Percentiles rank a stretch among this genome's conserved stretches.
phyloP scores from a whole-genome alignment of 352 stramenopile species.

The Pythium guiyangense region DNA sequence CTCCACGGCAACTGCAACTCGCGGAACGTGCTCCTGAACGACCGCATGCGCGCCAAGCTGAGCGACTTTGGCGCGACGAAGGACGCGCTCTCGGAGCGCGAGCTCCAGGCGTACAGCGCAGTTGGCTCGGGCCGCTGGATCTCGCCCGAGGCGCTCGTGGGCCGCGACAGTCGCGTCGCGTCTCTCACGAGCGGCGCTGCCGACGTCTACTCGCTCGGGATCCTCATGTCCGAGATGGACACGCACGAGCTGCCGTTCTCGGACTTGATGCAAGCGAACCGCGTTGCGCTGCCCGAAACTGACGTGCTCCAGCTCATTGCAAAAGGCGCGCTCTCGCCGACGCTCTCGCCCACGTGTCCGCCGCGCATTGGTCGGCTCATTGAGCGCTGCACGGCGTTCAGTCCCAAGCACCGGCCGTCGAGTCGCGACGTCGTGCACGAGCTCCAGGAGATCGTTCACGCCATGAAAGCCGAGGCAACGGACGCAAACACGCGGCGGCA shows the following conservation, averaged over 20 bases:
- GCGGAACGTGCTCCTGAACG: slow-evolving; percentile 21
- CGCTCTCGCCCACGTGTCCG: slow-evolving; percentile 43
- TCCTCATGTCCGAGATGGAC: slow-evolving; percentile 68
- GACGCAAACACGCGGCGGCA: not conserved
- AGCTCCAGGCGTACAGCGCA: slow-evolving; percentile 57
- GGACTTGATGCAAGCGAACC: slow-evolving; percentile 68
- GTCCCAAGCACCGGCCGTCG: slow-evolving; percentile 25
- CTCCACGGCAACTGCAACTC: slow-evolving; percentile 18
- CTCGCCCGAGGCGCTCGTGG: slow-evolving; percentile 58
- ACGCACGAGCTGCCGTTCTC: slow-evolving; percentile 70
- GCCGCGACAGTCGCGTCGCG: slow-evolving; percentile 42
- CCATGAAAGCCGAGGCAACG: slow-evolving; percentile 6
- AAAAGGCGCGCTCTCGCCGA: slow-evolving; percentile 48
- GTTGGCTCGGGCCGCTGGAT: slow-evolving; percentile 71
- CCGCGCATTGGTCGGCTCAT: slow-evolving; percentile 45
- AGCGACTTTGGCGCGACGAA: slow-evolving; percentile 31
- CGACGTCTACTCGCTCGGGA: slow-evolving; percentile 68
- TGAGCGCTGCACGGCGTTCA: slow-evolving; percentile 23
- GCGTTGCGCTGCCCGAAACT: slow-evolving; percentile 47
- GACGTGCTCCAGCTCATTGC: slow-evolving; percentile 69
- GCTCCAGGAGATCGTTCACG: slow-evolving; percentile 10
- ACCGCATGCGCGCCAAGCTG: slow-evolving; percentile 18
- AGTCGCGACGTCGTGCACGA: slow-evolving; percentile 6
- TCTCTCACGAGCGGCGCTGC: too few relatives aligned
- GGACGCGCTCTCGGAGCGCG: too few relatives aligned